A percentile compares a stretch with the other conserved stretches of the same genome.
These are phyloP conservation scores for Mycena filopes DNA, from an alignment of 768 basidiomycete genomes.

Conservation along the genomic window DNA sequence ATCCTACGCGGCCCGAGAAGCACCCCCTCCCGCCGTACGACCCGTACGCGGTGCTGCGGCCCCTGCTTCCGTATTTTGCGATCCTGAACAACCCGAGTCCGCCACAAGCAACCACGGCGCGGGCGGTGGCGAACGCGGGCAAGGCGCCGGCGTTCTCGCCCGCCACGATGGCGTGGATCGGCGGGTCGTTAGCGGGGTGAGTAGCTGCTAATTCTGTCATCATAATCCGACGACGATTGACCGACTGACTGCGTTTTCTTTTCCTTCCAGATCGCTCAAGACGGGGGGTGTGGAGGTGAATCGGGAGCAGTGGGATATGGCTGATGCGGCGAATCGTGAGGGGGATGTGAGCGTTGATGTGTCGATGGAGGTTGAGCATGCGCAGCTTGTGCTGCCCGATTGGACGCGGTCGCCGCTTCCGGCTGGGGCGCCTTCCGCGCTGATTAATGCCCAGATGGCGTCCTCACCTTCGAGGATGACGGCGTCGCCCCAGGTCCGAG, in stretches of 20 bases:
- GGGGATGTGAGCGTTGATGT: slow-evolving; percentile 53
- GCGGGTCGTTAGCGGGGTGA: slow-evolving; percentile 92
- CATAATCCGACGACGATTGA: too few species aligned
- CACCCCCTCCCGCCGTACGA: slow-evolving; percentile 67
- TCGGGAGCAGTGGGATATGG: slow-evolving; percentile 89
- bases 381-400: slow-evolving; percentile 72
- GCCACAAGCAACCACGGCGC: slow-evolving; percentile 56
- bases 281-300: slow-evolving; percentile 85
- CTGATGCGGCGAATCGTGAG: slow-evolving; percentile 56
- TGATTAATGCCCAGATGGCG: slow-evolving; percentile 23
- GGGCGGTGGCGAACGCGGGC: slow-evolving; percentile 73
- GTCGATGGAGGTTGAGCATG: slow-evolving; percentile 43
- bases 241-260: slow-evolving; percentile 11
- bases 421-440: slow-evolving; percentile 72
- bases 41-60: slow-evolving; percentile 78
- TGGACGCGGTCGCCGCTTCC: slow-evolving; percentile 80
- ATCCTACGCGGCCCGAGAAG: slow-evolving; percentile 49
- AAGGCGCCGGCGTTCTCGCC: slow-evolving; percentile 91
- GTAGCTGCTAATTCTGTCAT: too few species aligned
- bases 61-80: slow-evolving; percentile 77
- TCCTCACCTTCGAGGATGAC: slow-evolving; percentile 15
- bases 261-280: slow-evolving; percentile 74
- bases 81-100: slow-evolving; percentile 89
- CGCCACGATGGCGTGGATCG: slow-evolving; percentile 88
- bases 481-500: slow-evolving; percentile 33